These are phyloP conservation scores for Tetrapisispora namnaoensis DNA, from an alignment of 805 yeast genomes.

Conservation along the genomic window DNA sequence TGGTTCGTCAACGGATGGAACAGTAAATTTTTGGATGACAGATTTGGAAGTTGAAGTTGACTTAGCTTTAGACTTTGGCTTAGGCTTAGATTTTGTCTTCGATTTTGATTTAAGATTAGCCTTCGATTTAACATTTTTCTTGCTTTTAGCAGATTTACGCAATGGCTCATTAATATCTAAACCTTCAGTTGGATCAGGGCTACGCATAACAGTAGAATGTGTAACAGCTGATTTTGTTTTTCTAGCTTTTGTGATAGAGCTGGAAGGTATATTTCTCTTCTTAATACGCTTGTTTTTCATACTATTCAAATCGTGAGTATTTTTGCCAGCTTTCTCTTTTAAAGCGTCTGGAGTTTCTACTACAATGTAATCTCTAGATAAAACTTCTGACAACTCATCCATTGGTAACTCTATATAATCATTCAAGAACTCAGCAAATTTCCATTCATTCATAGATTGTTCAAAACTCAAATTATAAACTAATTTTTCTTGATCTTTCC, in stretches of 20 bases:
- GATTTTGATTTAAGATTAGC: not conserved
- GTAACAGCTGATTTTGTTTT: not conserved
- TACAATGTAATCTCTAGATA: constrained; percentile 1
- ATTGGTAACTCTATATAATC: not conserved
- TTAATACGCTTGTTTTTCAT: not conserved
- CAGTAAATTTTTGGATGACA: not conserved
- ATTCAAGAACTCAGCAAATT: constrained; percentile 1
- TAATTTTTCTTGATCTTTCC: not conserved
- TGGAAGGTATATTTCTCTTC: not conserved
- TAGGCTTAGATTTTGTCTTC: not conserved
- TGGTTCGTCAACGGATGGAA: constrained; percentile 3
- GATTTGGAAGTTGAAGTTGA: not conserved
- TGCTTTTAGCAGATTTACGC: not conserved
- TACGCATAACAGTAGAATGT: not conserved
- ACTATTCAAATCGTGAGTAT: not conserved
- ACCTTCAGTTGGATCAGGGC: not conserved
- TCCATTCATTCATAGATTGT: not conserved
- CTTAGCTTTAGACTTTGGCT: not conserved
- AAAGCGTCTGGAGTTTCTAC: not conserved
- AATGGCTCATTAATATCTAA: not conserved
- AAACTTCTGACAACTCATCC: not conserved
- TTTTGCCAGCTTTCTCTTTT: not conserved
- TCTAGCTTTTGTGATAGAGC: not conserved
- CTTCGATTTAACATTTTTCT: not conserved
- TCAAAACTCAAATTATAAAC: not conserved